Conservation (phyloP, 306 rosid species). For the Vicia faba region DNA sequence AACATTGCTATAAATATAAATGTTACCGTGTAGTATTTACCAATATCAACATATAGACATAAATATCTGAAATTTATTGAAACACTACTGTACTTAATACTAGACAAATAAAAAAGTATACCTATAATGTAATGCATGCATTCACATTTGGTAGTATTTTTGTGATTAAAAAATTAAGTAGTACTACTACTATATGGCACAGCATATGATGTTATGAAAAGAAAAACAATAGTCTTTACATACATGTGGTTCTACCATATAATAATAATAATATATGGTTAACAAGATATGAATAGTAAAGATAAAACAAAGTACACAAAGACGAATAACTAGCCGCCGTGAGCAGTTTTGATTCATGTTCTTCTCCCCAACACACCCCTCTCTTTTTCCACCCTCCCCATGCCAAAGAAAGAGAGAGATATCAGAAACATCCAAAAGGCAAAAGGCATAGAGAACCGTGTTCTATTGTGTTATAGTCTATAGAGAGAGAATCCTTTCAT, state of each 20-base stretch:
- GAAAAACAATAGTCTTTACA: too few species aligned
- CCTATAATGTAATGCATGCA: too few species aligned
- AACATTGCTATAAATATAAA: too few species aligned
- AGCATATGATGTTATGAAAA: too few species aligned
- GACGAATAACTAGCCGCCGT: constrained; percentile 68
- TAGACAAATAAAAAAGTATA: too few species aligned
- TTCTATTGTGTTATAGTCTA: background rate
- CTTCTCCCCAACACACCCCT: constrained; percentile 37
- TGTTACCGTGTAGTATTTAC: too few species aligned
- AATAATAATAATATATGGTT: constrained; percentile 7
- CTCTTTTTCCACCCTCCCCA: constrained; percentile 25
- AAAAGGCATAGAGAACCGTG: constrained; percentile 72
- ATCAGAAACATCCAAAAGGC: constrained; percentile 70
- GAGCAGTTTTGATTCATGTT: constrained; percentile 33
- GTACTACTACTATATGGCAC: too few species aligned
- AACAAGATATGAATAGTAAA: constrained; percentile 42
- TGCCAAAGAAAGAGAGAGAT: constrained; percentile 20
- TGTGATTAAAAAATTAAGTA: too few species aligned
- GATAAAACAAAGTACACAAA: constrained; percentile 46
- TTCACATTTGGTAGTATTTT: too few species aligned
- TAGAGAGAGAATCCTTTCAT: constrained; percentile 21
- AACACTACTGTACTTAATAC: too few species aligned
- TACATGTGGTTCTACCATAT: background rate
- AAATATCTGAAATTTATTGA: too few species aligned
- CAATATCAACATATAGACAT: too few species aligned